Evolutionary conservation across 2,329 filamentous ascomycete genomes (phyloP), one percentile per base, ranked within the genome.

Genomic region (Fusarium circinatum): DNA sequence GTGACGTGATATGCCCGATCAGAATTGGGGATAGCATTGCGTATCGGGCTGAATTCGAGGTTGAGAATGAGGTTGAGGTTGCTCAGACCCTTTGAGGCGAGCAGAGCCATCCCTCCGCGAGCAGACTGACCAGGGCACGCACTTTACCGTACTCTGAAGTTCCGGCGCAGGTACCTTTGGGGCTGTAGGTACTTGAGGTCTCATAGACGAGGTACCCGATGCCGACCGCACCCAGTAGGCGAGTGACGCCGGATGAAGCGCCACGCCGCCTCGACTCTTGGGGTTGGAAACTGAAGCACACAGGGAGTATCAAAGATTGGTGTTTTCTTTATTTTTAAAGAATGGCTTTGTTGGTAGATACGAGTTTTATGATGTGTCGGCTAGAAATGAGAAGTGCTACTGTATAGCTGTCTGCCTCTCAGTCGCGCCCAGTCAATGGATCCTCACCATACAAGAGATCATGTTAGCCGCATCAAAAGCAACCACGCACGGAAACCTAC

Each of bases 231-330:
- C 65, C 38, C 62, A 47, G 64, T 69, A 62, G 67, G 57, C 65
- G 52, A 74, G 73, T 76, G 73, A 77, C 76, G 73, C 76, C 65
- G 72, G 75, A 63, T 51, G 76, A 78, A 78, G 76, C 76, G 76
- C 76, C 76, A 76, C 76, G 75, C 76, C 75, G 74, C 76, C 70
- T 59, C 66, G 65, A 64, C 39, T 41, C 17, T 75, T 73, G 70
- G 62, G 68, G 70, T 47, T 62, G 22, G 45, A 62, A 59, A 70
- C 71, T 76, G 41, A 41, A 64, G 44, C 51, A 38, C 36, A 57
- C 56, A 39, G 38, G 26, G 34, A 38, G 22, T 34, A 57, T 56
- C 22, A 9, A 38, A 48, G 42, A 39, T 44, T 58, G 38, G 42
- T 28, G 36, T 41, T 34, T 36, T 12, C 32, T 45, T 26, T 45